Conservation (phyloP, 305 asterid species). For the Ilex paraguariensis region DNA sequence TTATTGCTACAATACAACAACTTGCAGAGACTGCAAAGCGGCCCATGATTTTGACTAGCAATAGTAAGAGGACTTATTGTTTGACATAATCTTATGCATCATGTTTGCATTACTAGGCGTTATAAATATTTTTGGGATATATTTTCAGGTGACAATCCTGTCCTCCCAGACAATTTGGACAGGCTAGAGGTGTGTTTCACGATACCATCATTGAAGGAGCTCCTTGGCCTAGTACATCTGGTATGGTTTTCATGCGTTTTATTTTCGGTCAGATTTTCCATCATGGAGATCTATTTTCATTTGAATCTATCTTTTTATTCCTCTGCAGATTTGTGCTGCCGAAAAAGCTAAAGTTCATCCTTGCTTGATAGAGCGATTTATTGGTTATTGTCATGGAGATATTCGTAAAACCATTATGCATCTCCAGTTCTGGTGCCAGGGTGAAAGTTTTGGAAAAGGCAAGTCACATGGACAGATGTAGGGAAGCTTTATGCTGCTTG, state of each 20-base stretch:
- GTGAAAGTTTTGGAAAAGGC: slow-evolving; percentile 55
- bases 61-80: slow-evolving; percentile 54
- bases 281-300: slow-evolving; percentile 11
- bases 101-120: slow-evolving; percentile 15
- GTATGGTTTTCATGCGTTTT: slow-evolving; percentile 32
- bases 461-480: slow-evolving; percentile 16
- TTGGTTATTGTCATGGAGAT: slow-evolving; percentile 68
- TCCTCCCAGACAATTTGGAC: slow-evolving; percentile 76
- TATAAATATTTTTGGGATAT: slow-evolving; percentile 20
- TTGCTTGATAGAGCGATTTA: slow-evolving; percentile 61
- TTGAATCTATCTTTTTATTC: slow-evolving; percentile 23
- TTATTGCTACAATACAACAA: slow-evolving; percentile 77
- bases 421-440: slow-evolving; percentile 97
- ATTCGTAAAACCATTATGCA: slow-evolving; percentile 79
- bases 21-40: slow-evolving; percentile 88
- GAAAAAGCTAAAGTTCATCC: slow-evolving; percentile 59
- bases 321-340: slow-evolving; percentile 66
- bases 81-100: slow-evolving; percentile 15
- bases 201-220: slow-evolving; percentile 60
- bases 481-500: slow-evolving; percentile 17
- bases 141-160: slow-evolving; percentile 55
- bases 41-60: slow-evolving; percentile 95
- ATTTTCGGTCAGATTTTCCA: slow-evolving; percentile 3
- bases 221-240: slow-evolving; percentile 48
- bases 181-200: slow-evolving; percentile 63